These are phyloP conservation scores for Talaromyces piceae DNA, from an alignment of 2,329 filamentous ascomycete genomes.

Conservation along the genomic window DNA sequence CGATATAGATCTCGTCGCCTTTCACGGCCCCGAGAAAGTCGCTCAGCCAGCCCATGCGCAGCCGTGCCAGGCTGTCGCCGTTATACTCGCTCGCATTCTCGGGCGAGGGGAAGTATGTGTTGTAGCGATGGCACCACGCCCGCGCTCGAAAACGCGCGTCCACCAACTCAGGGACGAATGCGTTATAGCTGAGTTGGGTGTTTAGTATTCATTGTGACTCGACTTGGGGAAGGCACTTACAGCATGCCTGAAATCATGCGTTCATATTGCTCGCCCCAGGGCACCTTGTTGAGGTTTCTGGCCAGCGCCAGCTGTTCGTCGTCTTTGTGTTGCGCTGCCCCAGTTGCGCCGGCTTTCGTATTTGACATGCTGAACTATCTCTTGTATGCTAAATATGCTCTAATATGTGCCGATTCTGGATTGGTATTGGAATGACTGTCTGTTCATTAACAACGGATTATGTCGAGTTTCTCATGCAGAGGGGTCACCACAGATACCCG, in stretches of 20 bases:
- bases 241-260: constrained; percentile 21
- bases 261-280: constrained; percentile 21
- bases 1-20: constrained; percentile 45
- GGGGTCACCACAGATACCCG: no score
- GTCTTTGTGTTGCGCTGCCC: constrained; percentile 7
- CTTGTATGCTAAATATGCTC: no score
- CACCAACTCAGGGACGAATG: constrained; percentile 42
- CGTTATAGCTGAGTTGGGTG: constrained; percentile 42
- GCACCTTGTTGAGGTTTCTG: constrained; percentile 11
- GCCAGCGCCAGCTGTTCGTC: constrained; percentile 12
- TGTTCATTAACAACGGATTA: no score
- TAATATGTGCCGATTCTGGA: no score
- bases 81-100: not conserved
- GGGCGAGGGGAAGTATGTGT: constrained; percentile 44
- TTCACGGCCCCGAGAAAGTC: constrained; percentile 47
- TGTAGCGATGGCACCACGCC: constrained; percentile 52
- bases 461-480: no score
- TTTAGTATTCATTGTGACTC: not conserved
- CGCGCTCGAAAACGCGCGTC: constrained; percentile 48
- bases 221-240: constrained; percentile 8
- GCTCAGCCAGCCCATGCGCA: constrained; percentile 39
- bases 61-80: constrained; percentile 36
- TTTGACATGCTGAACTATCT: not conserved
- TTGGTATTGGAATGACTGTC: no score
- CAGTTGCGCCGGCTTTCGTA: not conserved